A percentile compares a stretch with the other conserved stretches of the same genome.
These are phyloP conservation scores for Trypanosoma avium DNA, from an alignment of 208 protist species.

Conservation along the genomic window DNA sequence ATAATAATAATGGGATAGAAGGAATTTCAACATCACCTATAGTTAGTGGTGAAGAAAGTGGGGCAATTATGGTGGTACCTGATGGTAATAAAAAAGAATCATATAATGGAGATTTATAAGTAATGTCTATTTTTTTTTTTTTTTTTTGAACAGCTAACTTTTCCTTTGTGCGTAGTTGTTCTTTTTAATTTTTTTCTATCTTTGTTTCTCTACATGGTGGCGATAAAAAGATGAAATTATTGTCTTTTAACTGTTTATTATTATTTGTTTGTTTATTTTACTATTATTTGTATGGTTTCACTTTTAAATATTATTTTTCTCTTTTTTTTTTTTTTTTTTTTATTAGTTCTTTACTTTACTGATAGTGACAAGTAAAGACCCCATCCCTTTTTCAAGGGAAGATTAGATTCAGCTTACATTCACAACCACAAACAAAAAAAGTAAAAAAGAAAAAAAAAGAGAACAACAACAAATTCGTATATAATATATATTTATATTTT, in stretches of 20 bases:
- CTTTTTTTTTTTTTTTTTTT: slow-evolving; percentile 8
- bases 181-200: not conserved
- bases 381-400: too few relatives aligned
- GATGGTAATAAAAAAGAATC: not conserved
- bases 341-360: not conserved
- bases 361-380: too few relatives aligned
- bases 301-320: slow-evolving; percentile 6
- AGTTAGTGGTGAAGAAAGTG: too few relatives aligned
- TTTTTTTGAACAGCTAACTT: slow-evolving; percentile 17
- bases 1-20: too few relatives aligned
- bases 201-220: not conserved
- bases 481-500: too few relatives aligned
- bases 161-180: too few relatives aligned
- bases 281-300: too few relatives aligned
- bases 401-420: too few relatives aligned
- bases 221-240: not conserved
- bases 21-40: too few relatives aligned
- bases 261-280: not conserved
- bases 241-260: slow-evolving; percentile 5
- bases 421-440: too few relatives aligned
- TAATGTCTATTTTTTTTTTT: slow-evolving; percentile 26
- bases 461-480: too few relatives aligned
- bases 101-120: slow-evolving; percentile 1
- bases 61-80: not conserved
- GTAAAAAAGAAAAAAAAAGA: too few relatives aligned